A percentile compares a stretch with the other conserved stretches of the same genome.
Conservation (phyloP, 2,329 filamentous ascomycete species). For the Arthrinium puccinioides region DNA sequence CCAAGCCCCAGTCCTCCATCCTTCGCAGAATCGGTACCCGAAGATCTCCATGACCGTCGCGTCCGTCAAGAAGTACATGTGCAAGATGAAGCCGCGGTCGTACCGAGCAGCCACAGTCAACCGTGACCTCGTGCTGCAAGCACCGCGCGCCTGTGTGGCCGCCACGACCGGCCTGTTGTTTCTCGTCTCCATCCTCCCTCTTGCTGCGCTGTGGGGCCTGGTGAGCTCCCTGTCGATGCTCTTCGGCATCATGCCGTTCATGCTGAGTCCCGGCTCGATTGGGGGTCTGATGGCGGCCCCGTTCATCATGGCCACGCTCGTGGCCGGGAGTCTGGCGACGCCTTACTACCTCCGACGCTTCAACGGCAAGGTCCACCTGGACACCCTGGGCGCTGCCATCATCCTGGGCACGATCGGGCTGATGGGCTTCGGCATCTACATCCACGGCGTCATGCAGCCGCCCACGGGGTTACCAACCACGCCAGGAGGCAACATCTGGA, state of each 20-base stretch:
- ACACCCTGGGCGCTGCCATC: constrained; percentile 28
- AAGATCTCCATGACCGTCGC: constrained; percentile 22
- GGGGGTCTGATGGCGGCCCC: constrained; percentile 38
- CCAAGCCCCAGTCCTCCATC: constrained; percentile 9
- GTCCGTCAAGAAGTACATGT: constrained; percentile 27
- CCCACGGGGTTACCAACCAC: constrained; percentile 11
- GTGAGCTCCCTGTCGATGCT: constrained; percentile 37
- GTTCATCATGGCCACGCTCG: constrained; percentile 30
- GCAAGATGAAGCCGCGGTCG: constrained; percentile 29
- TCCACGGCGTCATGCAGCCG: constrained; percentile 25
- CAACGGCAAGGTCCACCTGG: constrained; percentile 22
- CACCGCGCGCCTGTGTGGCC: constrained; percentile 37
- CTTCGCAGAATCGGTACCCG: constrained; percentile 14
- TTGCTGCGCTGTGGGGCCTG: constrained; percentile 39
- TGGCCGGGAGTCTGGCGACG: constrained; percentile 25
- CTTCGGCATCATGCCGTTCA: constrained; percentile 36
- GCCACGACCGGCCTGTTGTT: constrained; percentile 42
- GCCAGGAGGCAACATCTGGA: constrained; percentile 18
- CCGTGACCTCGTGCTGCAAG: constrained; percentile 30
- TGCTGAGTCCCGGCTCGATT: constrained; percentile 28
- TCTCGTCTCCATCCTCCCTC: constrained; percentile 35
- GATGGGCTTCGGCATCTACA: constrained; percentile 37
- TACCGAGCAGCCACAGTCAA: constrained; percentile 25
- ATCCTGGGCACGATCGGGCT: constrained; percentile 32
- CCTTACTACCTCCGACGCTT: constrained; percentile 23